Evolutionary conservation across 2,329 filamentous ascomycete genomes (phyloP), one percentile per base, ranked within the genome.

Genomic region (Rhytidhysteron rufulum): DNA sequence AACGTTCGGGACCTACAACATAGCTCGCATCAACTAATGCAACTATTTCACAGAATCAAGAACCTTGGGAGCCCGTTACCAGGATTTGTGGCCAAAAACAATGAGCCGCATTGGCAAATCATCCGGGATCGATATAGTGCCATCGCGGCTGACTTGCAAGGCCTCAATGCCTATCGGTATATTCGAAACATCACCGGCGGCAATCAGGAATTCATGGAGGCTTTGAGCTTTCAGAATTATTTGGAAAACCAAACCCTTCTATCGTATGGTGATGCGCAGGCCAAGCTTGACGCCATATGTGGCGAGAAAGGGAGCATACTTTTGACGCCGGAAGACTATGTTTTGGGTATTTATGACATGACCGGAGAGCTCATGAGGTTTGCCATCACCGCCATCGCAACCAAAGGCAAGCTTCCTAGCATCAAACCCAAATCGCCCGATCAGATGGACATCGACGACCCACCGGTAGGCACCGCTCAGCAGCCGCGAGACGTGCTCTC

Each of bases 341-440:
- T 95, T 42, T 83, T 93, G 47, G 93, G 91, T 7, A 69, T 98
- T 2, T 96, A 95, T 58, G 93, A 98, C 64, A 78, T 97, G 52
- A 90, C 90, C 1, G 93, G 93, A 29, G 93, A 98, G 70, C 75
- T 97, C 72, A 98, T 98, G 93, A 80, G 90, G 21, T 97, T 96
- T 66, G 89, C 88, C 0, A 93, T 95, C 37, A 90, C 90, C 5
- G 82, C 83, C 19, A 86, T 95, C 62, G 89, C 89, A 1, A 85
- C 89, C 4, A 83, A 73, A 6, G 85, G 85, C 11, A 69, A 68
- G 31, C 62, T 77, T 17, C 70, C 72, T n/a, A 25, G 41, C 10
- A 43, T 13, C 24, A 7, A 45, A 5, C 52, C 55, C 8, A 48
- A 54, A 5, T 36, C 40, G 2, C 50, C 49, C 16, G 60, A 59